Evolutionary conservation across 495 filamentous ascomycete genomes (phyloP), one percentile per base, ranked within the genome.

Genomic region (Penicillium canariense): DNA sequence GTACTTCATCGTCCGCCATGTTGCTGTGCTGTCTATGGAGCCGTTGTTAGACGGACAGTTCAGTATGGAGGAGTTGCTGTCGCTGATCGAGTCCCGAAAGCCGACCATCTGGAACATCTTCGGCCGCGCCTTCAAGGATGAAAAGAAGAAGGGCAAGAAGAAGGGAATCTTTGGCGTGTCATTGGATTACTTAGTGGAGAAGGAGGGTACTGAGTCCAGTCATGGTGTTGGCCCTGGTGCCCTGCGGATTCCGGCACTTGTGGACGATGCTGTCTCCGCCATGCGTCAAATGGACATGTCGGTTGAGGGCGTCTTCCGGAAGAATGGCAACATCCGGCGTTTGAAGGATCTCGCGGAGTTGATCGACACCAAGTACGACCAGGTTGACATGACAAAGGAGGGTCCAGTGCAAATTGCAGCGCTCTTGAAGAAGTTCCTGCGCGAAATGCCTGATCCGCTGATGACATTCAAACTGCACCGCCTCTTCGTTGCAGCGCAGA

Each of bases 231-330:
- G 95, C 8, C 94, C 94, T 15, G 92, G 91, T 31, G 85, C 88
- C 45, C 77, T 99, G 26, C 85, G 88, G 50, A 88, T 97, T 34
- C 94, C 94, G 12, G 85, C 88, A 2, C 78, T 99, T 50, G 81
- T 99, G 31, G 91, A 97, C 65, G 95, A 97, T 63, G 84, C 91
- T 23, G 84, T 97, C 12, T 88, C 88, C 5, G 89, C 92, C 25
- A 94, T 99, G 89, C 85, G 90, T 57, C 93, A 90, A 65, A 99
- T 97, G 91, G 94, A 99, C 71, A 96, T 99, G 80, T 96, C 91
- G 15, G 90, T 97, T 7, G 94, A 99, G 66, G 95, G 95, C 63
- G 93, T 99, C 42, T 99, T 99, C 82, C 87, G 94, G 50, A 99
- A 99, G 79, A 99, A 97, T 64, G 94, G 94, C 54, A 97, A 97